Percentiles rank a stretch among this genome's conserved stretches.
phyloP scores from a whole-genome alignment of 257 asterid genomes.

The Schizonepeta tenuifolia region DNA sequence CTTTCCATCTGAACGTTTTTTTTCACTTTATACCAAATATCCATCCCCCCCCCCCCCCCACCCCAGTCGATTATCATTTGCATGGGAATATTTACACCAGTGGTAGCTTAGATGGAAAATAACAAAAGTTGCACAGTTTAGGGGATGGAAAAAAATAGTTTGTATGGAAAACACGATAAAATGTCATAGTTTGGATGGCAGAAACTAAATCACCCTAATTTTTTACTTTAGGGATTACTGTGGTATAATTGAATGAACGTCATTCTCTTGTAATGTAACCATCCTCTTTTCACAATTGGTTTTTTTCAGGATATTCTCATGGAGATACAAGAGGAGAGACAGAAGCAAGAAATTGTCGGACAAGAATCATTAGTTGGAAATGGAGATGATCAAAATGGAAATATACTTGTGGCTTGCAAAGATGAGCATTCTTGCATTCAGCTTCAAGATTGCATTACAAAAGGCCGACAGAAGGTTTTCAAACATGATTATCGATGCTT shows the following conservation, averaged over 20 bases:
- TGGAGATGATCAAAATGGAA: constrained; percentile 52
- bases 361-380: constrained; percentile 49
- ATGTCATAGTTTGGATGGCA: background rate
- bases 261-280: constrained; percentile 21
- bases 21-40: background rate
- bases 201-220: too few relatives aligned
- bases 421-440: constrained; percentile 92
- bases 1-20: background rate
- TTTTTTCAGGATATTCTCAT: constrained; percentile 72
- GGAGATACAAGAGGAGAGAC: constrained; percentile 84
- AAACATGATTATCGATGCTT: background rate
- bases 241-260: constrained; percentile 6
- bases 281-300: constrained; percentile 17
- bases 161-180: too few relatives aligned
- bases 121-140: too few relatives aligned
- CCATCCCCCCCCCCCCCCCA: background rate
- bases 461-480: constrained; percentile 74
- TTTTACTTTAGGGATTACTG: background rate
- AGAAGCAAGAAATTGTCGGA: constrained; percentile 48
- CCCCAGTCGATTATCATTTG: background rate
- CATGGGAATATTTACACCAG: background rate
- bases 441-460: constrained; percentile 82
- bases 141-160: too few relatives aligned
- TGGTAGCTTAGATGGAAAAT: background rate
- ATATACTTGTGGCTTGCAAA: constrained; percentile 89